A percentile compares a stretch with the other conserved stretches of the same genome.
These are phyloP conservation scores for Aspergillus sclerotialis DNA, from an alignment of 2,329 filamentous ascomycete genomes.

Conservation along the genomic window DNA sequence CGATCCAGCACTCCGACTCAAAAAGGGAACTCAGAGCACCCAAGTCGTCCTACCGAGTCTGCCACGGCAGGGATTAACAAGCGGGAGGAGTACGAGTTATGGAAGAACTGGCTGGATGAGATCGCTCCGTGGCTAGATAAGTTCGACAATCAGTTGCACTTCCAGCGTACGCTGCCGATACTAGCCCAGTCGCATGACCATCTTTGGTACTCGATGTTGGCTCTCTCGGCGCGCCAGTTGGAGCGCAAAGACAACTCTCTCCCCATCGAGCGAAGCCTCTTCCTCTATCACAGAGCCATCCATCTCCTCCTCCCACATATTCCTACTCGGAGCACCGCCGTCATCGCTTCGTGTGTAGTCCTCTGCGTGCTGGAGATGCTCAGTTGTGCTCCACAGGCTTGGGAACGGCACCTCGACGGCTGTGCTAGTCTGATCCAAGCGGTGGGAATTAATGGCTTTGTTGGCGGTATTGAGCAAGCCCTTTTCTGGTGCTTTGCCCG, in stretches of 20 bases:
- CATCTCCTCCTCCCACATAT: conserved; percentile 43
- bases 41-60: too few species aligned
- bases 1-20: too few species aligned
- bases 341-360: conserved; percentile 48
- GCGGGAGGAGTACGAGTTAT: conserved; percentile 10
- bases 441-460: conserved; percentile 46
- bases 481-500: conserved; percentile 51
- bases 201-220: conserved; percentile 44
- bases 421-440: conserved; percentile 47
- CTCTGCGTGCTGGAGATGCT: conserved; percentile 50
- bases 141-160: conserved; percentile 45
- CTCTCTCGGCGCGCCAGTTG: conserved; percentile 46
- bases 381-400: conserved; percentile 43
- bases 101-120: conserved; percentile 25
- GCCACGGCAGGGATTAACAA: too few species aligned
- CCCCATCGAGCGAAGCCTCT: conserved; percentile 39
- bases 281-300: conserved; percentile 47
- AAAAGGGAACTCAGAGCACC: too few species aligned
- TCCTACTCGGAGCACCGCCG: conserved; percentile 39
- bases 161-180: conserved; percentile 42
- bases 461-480: conserved; percentile 44
- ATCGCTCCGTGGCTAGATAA: conserved; percentile 41
- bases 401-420: conserved; percentile 47
- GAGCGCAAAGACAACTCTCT: conserved; percentile 39
- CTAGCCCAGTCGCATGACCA: conserved; percentile 40